These are phyloP conservation scores for Diaporthe caulivora DNA, from an alignment of 2,329 filamentous ascomycete species.

Conservation along the genomic window DNA sequence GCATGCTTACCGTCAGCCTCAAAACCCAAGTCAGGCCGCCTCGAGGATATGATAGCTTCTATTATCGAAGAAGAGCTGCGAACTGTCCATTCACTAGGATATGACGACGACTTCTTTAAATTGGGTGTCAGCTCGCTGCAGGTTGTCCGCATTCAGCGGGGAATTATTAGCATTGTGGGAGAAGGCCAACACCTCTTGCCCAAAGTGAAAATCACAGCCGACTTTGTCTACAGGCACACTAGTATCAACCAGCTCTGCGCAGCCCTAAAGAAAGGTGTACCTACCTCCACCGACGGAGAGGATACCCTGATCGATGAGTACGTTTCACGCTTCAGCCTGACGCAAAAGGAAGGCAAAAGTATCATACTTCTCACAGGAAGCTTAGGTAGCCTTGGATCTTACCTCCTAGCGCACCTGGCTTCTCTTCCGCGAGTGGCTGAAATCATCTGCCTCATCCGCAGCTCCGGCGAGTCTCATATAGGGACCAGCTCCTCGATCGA, in stretches of 20 bases:
- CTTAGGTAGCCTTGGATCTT: conserved; percentile 6
- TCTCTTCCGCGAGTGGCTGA: not conserved
- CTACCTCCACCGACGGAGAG: not conserved
- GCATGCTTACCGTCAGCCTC: not conserved
- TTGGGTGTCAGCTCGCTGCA: conserved; percentile 14
- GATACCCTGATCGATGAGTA: not conserved
- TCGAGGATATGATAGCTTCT: not conserved
- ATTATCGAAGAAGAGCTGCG: not conserved
- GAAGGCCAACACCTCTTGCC: not conserved
- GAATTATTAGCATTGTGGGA: not conserved
- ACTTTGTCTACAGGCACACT: not conserved
- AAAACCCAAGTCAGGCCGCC: not conserved
- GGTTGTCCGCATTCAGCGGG: not conserved
- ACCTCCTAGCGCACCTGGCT: not conserved
- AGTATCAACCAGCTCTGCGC: not conserved
- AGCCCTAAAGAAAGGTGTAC: not conserved
- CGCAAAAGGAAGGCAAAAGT: not conserved
- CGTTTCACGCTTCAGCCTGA: not conserved
- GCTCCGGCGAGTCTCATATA: not conserved
- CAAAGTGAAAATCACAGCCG: not conserved
- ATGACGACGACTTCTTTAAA: not conserved
- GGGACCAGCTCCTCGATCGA: not conserved
- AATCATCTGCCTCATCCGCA: not conserved
- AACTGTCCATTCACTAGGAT: not conserved
- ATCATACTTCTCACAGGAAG: conserved; percentile 3